phyloP scores from a whole-genome alignment of 345 rosid species.

The Brassica carinata region DNA sequence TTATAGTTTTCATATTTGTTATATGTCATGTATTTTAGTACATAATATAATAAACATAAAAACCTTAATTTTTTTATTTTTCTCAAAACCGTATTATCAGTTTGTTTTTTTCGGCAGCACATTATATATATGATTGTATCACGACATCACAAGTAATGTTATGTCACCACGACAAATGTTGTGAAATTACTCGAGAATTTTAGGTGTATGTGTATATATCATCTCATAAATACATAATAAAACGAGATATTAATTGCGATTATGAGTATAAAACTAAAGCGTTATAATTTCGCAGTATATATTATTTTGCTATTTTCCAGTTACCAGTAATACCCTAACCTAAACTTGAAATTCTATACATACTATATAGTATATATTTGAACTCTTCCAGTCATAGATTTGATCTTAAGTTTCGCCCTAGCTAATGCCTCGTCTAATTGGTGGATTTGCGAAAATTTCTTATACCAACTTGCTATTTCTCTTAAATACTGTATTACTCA shows the following conservation, averaged over 20 bases:
- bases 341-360: neutral
- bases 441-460: neutral
- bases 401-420: neutral
- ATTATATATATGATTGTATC: neutral
- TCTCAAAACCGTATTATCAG: neutral
- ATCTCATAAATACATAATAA: neutral
- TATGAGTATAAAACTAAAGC: neutral
- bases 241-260: neutral
- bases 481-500: neutral
- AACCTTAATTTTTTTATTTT: neutral
- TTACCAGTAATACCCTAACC: neutral
- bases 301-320: neutral
- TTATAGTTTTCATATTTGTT: neutral
- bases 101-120: neutral
- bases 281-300: neutral
- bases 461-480: neutral
- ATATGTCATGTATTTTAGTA: neutral
- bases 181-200: neutral
- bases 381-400: neutral
- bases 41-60: neutral
- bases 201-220: neutral
- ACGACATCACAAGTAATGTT: neutral
- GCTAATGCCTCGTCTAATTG: neutral
- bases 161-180: neutral
- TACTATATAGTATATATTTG: neutral